Percentiles rank a stretch among this genome's conserved stretches.
These are phyloP conservation scores for Actinidia arguta DNA, from an alignment of 179 eudicot species.

Conservation along the genomic window DNA sequence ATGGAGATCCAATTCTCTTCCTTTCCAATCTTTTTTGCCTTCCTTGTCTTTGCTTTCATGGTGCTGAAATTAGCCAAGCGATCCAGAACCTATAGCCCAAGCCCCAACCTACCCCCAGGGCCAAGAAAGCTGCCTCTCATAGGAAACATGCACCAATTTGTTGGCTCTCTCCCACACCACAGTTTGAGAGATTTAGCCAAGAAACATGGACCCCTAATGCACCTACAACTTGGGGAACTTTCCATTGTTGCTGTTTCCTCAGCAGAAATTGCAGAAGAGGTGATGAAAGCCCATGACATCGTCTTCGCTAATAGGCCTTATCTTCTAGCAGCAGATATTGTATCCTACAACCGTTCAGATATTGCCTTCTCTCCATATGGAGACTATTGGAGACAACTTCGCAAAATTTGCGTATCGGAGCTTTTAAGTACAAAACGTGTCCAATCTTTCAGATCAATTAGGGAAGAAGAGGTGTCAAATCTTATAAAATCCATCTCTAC, in stretches of 20 bases:
- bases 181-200: conserved; percentile 26
- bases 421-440: conserved; percentile 29
- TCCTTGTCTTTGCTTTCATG: conserved; percentile 17
- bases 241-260: conserved; percentile 31
- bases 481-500: not conserved
- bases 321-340: conserved; percentile 3
- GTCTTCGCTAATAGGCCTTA: conserved; percentile 27
- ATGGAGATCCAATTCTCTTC: not conserved
- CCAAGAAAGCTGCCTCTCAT: conserved; percentile 32
- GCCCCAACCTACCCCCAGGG: conserved; percentile 26
- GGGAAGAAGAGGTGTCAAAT: conserved; percentile 28
- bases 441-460: conserved; percentile 23
- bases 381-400: conserved; percentile 34
- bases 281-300: conserved; percentile 34
- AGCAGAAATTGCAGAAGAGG: conserved; percentile 26
- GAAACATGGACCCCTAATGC: conserved; percentile 41
- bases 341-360: conserved; percentile 9
- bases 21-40: not conserved
- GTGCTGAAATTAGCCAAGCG: not conserved
- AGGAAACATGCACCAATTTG: conserved; percentile 31
- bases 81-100: not conserved
- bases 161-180: conserved; percentile 33
- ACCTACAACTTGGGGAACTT: conserved; percentile 35
- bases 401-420: conserved; percentile 33
- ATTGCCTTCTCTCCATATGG: conserved; percentile 37